Percentiles rank a stretch among this genome's conserved stretches.
These are phyloP conservation scores for Yarrowia sp. DNA, from an alignment of 805 yeast genomes.

Conservation along the genomic window DNA sequence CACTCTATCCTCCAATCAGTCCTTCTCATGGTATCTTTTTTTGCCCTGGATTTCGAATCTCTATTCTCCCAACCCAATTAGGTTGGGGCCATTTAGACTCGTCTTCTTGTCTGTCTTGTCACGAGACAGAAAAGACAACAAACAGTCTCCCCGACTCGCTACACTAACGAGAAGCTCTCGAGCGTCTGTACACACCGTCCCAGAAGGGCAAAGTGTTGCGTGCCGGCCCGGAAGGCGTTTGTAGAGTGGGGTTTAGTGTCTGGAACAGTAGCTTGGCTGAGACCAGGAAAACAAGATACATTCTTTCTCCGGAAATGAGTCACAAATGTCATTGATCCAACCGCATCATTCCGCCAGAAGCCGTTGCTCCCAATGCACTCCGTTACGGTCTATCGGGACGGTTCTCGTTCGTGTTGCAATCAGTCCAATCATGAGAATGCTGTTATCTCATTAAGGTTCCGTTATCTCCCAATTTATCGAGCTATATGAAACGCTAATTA, in stretches of 20 bases:
- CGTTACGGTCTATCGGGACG: background rate
- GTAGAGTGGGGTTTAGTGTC: too few relatives aligned
- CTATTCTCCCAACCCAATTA: too few relatives aligned
- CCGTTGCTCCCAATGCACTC: background rate
- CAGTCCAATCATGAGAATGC: background rate
- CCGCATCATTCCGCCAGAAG: background rate
- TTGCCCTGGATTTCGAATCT: background rate
- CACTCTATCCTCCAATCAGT: too few relatives aligned
- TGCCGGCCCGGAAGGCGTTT: too few relatives aligned
- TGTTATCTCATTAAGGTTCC: background rate
- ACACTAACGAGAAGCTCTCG: background rate
- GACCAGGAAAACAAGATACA: too few relatives aligned
- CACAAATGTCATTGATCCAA: too few relatives aligned
- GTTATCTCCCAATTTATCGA: background rate
- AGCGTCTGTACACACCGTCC: background rate
- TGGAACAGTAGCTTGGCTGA: too few relatives aligned
- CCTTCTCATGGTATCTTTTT: background rate
- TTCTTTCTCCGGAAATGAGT: too few relatives aligned
- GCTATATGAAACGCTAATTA: background rate
- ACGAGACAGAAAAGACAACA: background rate
- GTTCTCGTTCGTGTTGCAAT: background rate
- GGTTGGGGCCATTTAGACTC: background rate
- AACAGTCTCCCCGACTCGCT: too few relatives aligned
- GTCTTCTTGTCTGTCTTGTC: too few relatives aligned
- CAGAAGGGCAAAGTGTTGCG: background rate